Percentiles rank a stretch among this genome's conserved stretches.
phyloP scores from a whole-genome alignment of 805 yeast species.

The Komagataella ulmi region DNA sequence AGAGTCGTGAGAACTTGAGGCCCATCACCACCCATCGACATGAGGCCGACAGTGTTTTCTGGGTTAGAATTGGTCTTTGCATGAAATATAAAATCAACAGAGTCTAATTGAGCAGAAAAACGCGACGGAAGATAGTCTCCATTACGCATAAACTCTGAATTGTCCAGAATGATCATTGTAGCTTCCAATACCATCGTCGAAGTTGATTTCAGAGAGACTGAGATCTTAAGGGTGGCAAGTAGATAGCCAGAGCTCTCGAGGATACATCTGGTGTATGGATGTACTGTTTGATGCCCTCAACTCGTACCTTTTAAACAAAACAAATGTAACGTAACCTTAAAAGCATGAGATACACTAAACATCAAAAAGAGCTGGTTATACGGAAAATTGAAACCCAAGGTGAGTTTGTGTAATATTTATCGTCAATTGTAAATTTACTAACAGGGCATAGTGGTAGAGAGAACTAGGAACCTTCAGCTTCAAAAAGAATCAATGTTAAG shows the following conservation, averaged over 20 bases:
- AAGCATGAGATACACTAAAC: neutral
- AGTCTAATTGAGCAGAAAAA: slow-evolving; percentile 84
- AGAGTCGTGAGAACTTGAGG: slow-evolving; percentile 84
- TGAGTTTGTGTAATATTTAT: neutral
- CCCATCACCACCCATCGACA: slow-evolving; percentile 78
- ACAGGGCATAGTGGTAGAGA: neutral
- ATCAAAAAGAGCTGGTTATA: neutral
- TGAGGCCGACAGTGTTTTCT: slow-evolving; percentile 84
- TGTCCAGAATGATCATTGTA: slow-evolving; percentile 89
- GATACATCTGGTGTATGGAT: neutral
- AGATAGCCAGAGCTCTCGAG: neutral
- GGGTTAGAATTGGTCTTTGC: slow-evolving; percentile 83
- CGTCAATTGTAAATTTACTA: neutral
- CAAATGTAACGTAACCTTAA: neutral
- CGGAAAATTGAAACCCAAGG: neutral
- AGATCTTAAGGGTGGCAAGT: neutral
- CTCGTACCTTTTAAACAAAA: too few relatives aligned
- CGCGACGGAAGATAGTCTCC: slow-evolving; percentile 87
- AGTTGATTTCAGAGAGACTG: neutral
- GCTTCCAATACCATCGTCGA: slow-evolving; percentile 83
- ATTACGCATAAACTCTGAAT: slow-evolving; percentile 90
- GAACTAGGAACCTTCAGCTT: neutral
- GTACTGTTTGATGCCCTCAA: neutral
- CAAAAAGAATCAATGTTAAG: slow-evolving; percentile 7
- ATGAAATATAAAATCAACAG: slow-evolving; percentile 77